phyloP scores from a whole-genome alignment of 176 grass and related monocot species.

The Oryza meyeriana region DNA sequence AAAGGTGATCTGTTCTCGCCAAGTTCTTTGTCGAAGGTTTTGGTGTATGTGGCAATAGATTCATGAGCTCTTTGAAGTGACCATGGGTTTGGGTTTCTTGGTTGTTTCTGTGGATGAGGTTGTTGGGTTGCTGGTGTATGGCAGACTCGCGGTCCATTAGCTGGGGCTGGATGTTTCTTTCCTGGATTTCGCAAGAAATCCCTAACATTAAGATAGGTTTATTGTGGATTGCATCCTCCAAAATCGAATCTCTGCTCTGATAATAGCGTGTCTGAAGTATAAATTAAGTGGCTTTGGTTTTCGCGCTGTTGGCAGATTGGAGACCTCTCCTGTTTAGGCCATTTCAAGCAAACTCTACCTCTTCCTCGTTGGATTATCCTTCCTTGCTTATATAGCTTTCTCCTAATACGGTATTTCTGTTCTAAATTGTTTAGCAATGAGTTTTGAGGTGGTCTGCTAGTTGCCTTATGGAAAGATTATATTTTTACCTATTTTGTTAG shows the following conservation, averaged over 20 bases:
- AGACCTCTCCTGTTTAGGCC: neutral
- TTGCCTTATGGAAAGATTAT: neutral
- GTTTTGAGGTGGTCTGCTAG: neutral
- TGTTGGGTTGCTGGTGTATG: neutral
- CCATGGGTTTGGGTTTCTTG: slow-evolving; percentile 18
- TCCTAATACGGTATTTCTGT: neutral
- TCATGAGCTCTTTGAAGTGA: slow-evolving; percentile 16
- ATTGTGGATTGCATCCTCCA: neutral
- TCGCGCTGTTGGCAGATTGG: slow-evolving; percentile 4
- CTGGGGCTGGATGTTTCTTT: slow-evolving; percentile 18
- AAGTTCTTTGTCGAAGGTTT: neutral
- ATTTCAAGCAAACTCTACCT: neutral
- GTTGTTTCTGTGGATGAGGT: neutral
- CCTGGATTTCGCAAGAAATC: slow-evolving; percentile 5
- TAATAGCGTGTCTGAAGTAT: neutral
- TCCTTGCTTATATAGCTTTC: neutral
- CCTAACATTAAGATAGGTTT: neutral
- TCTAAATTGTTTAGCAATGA: neutral
- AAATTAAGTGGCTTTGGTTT: neutral
- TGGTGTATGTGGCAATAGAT: neutral
- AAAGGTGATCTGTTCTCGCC: slow-evolving; percentile 33
- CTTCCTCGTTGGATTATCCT: neutral
- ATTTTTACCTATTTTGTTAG: slow-evolving; percentile 29
- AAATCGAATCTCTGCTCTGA: neutral
- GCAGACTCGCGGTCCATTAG: neutral